Percentiles rank a stretch among this genome's conserved stretches.
Evolutionary conservation across 805 yeast genomes (phyloP).

Genomic region (Spathaspora girioi): DNA sequence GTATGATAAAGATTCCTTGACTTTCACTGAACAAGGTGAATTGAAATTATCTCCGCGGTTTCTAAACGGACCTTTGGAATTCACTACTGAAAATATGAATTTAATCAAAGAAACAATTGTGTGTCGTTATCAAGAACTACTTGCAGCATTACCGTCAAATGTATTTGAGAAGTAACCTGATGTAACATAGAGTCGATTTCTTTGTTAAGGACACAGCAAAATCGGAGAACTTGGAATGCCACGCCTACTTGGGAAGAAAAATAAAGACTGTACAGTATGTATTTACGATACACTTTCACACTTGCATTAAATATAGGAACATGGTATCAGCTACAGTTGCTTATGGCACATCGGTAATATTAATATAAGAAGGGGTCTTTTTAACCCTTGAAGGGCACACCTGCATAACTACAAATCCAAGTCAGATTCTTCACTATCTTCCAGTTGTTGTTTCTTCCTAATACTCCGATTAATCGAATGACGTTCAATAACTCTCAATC

Average conservation of each 20-base stretch:
- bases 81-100: not conserved
- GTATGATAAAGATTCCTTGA: not conserved
- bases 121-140: not conserved
- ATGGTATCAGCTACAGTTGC: too few relatives aligned
- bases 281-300: too few relatives aligned
- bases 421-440: conserved; percentile 6
- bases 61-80: not conserved
- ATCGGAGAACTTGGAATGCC: too few relatives aligned
- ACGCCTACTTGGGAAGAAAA: too few relatives aligned
- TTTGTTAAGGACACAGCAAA: too few relatives aligned
- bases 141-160: not conserved
- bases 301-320: too few relatives aligned
- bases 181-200: too few relatives aligned
- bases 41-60: not conserved
- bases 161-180: not conserved
- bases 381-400: too few relatives aligned
- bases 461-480: conserved; percentile 10
- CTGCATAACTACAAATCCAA: conserved; percentile 2
- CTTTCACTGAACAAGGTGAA: not conserved
- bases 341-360: too few relatives aligned
- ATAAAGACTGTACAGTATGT: too few relatives aligned
- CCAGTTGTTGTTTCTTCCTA: not conserved
- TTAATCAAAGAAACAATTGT: not conserved
- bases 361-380: too few relatives aligned
- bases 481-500: conserved; percentile 15